Conservation (phyloP, 129 eudicot genomes). For the Pittosporum tobira region DNA sequence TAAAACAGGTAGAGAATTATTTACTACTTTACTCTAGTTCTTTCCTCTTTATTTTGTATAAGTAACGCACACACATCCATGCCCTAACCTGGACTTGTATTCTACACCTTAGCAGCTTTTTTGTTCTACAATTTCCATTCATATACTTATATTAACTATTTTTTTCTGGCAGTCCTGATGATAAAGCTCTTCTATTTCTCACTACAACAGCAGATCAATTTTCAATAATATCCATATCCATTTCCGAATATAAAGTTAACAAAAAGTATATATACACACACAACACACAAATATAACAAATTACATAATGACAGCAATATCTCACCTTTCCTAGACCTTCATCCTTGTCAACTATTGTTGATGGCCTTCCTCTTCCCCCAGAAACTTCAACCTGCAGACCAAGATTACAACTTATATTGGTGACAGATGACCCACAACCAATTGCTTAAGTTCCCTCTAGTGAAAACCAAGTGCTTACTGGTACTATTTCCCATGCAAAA, state of each 20-base stretch:
- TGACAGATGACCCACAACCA: constrained; percentile 13
- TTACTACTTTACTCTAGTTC: too few relatives aligned
- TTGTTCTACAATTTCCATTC: too few relatives aligned
- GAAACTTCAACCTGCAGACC: constrained; percentile 85
- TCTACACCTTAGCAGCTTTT: background rate
- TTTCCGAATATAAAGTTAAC: background rate
- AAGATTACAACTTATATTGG: constrained; percentile 6
- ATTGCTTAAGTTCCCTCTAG: constrained; percentile 10
- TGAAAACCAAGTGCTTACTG: constrained; percentile 44
- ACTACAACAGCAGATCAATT: background rate
- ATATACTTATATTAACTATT: too few relatives aligned
- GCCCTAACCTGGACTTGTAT: background rate
- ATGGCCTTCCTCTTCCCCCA: constrained; percentile 94
- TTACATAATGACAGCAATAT: background rate
- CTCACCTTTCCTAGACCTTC: constrained; percentile 92
- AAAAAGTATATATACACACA: background rate
- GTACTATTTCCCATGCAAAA: constrained; percentile 92
- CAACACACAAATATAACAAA: background rate
- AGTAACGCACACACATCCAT: background rate
- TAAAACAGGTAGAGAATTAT: background rate
- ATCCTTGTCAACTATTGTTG: constrained; percentile 85
- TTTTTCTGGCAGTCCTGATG: background rate
- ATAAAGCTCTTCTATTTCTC: constrained; percentile 1
- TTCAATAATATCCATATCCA: background rate
- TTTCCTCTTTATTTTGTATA: background rate